Percentiles rank a stretch among this genome's conserved stretches.
Conservation (phyloP, 1,284 basidiomycete species). For the Erythrobasidium hasegawianum region DNA sequence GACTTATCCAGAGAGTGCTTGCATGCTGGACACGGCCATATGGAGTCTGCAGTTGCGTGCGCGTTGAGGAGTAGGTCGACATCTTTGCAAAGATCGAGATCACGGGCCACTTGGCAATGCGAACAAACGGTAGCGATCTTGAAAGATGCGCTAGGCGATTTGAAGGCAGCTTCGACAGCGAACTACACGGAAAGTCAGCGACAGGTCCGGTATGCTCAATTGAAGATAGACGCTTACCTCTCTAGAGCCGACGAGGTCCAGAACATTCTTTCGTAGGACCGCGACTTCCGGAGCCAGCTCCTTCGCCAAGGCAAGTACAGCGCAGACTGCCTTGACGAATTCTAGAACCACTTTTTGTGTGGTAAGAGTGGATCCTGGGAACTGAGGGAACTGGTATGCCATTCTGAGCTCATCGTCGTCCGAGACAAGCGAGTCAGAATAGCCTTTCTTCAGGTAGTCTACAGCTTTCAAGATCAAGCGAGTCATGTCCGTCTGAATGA, state of each 20-base stretch:
- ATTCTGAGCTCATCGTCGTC: slow-evolving; percentile 57
- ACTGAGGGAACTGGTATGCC: slow-evolving; percentile 72
- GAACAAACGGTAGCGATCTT: slow-evolving; percentile 82
- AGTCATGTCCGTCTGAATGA: slow-evolving; percentile 76
- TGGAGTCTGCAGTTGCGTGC: slow-evolving; percentile 8
- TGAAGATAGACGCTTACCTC: too few relatives aligned
- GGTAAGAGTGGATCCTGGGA: slow-evolving; percentile 78
- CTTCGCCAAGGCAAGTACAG: slow-evolving; percentile 70
- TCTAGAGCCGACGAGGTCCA: slow-evolving; percentile 81
- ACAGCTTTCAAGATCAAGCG: slow-evolving; percentile 73
- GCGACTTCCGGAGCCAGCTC: slow-evolving; percentile 82
- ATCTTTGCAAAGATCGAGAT: slow-evolving; percentile 91
- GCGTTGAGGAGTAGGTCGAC: slow-evolving; percentile 61
- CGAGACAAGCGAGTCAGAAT: slow-evolving; percentile 57
- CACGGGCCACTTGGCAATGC: slow-evolving; percentile 77
- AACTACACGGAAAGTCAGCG: too few relatives aligned
- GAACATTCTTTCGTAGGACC: slow-evolving; percentile 78
- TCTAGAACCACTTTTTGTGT: slow-evolving; percentile 78
- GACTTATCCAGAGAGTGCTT: slow-evolving; percentile 81
- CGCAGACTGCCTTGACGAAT: slow-evolving; percentile 83
- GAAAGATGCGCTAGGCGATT: slow-evolving; percentile 89
- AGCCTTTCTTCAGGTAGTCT: slow-evolving; percentile 54
- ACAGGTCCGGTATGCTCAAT: too few relatives aligned
- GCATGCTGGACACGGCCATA: slow-evolving; percentile 57
- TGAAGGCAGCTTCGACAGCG: slow-evolving; percentile 73